Evolutionary conservation across 129 eudicot species (phyloP).

Genomic region (Rutidosis leptorrhynchoides): DNA sequence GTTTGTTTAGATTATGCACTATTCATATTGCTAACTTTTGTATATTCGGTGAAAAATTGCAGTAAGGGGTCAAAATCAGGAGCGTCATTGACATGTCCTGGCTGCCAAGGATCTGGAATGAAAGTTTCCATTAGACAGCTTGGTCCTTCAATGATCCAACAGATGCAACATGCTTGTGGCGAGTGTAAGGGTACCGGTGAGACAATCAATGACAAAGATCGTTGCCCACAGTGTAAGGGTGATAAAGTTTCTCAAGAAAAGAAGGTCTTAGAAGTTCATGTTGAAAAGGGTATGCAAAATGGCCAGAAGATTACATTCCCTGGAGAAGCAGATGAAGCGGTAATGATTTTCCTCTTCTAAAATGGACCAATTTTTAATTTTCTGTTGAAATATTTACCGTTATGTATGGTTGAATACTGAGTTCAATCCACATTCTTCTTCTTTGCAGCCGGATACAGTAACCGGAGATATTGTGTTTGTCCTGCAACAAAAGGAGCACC

Average conservation of each 20-base stretch:
- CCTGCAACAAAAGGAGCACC: constrained; percentile 75
- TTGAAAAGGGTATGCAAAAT: constrained; percentile 81
- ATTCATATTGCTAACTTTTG: not conserved
- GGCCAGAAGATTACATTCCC: constrained; percentile 68
- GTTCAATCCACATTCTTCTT: too few relatives aligned
- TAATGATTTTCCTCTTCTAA: not conserved
- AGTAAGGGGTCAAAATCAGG: constrained; percentile 84
- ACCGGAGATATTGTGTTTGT: constrained; percentile 73
- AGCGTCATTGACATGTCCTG: constrained; percentile 68
- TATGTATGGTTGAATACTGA: too few relatives aligned
- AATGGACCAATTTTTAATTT: too few relatives aligned
- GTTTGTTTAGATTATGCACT: not conserved
- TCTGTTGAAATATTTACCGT: too few relatives aligned
- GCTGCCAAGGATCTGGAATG: constrained; percentile 87
- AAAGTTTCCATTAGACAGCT: constrained; percentile 64
- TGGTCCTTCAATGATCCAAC: constrained; percentile 85
- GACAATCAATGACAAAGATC: constrained; percentile 54
- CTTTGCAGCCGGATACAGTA: constrained; percentile 66
- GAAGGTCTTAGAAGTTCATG: constrained; percentile 65
- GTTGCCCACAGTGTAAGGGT: constrained; percentile 66
- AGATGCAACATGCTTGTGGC: constrained; percentile 74
- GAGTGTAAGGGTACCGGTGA: constrained; percentile 84
- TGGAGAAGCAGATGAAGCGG: constrained; percentile 76
- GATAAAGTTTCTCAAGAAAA: constrained; percentile 71
- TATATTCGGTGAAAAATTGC: constrained; percentile 13